These are phyloP conservation scores for Lignosus rhinocerotis DNA, from an alignment of 1,284 basidiomycete species.

Conservation along the genomic window DNA sequence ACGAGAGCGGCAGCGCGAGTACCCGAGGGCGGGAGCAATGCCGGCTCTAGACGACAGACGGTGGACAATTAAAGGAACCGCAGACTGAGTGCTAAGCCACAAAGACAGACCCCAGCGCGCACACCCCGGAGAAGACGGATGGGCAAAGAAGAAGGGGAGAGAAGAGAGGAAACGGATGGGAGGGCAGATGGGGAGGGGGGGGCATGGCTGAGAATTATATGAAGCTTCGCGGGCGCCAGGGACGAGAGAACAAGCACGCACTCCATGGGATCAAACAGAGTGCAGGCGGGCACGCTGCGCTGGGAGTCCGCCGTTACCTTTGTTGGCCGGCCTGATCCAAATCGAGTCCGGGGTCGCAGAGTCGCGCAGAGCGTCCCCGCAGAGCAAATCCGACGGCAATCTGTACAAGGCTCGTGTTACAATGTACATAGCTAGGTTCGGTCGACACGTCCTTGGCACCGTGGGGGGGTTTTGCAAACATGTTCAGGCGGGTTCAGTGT, in stretches of 20 bases:
- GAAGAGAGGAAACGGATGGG: neutral
- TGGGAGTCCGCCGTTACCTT: no score
- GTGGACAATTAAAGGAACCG: neutral
- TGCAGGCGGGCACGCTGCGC: neutral
- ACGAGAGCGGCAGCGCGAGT: neutral
- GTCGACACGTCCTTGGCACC: no score
- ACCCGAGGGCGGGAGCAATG: neutral
- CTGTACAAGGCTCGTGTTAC: no score
- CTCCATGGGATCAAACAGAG: neutral
- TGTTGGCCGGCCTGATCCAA: no score
- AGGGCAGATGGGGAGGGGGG: neutral
- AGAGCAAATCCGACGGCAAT: no score
- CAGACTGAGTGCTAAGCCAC: neutral
- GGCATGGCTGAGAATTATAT: neutral
- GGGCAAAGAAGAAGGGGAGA: neutral
- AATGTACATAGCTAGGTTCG: no score
- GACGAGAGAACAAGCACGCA: neutral
- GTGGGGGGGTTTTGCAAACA: no score
- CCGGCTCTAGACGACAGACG: neutral
- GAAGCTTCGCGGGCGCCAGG: conserved; percentile 1
- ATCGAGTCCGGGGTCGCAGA: no score
- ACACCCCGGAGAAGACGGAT: neutral
- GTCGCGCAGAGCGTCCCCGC: no score
- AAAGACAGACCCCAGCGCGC: neutral
- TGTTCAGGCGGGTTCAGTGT: no score